These are phyloP conservation scores for Sequoiadendron giganteum DNA, from an alignment of 75 land plant species.

Conservation along the genomic window DNA sequence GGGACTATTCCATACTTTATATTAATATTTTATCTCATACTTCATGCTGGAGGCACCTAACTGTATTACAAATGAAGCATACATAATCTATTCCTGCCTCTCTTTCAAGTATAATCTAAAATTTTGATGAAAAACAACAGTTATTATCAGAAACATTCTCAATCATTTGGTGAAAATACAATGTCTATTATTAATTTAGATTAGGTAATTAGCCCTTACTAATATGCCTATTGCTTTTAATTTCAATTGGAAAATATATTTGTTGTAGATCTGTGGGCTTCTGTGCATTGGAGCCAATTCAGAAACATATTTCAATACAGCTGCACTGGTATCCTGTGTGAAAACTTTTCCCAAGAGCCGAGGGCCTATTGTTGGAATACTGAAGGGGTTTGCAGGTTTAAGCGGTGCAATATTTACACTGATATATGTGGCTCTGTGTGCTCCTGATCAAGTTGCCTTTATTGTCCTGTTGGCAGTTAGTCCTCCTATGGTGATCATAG, in stretches of 20 bases:
- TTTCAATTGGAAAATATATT: background rate
- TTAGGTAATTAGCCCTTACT: background rate
- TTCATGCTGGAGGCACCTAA: no score
- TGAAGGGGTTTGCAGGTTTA: slow-evolving; percentile 95
- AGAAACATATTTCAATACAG: slow-evolving; percentile 96
- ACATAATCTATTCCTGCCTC: no score
- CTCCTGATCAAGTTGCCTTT: slow-evolving; percentile 76
- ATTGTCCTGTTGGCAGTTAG: slow-evolving; percentile 94
- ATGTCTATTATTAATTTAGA: no score
- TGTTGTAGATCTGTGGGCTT: slow-evolving; percentile 77
- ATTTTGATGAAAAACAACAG: no score
- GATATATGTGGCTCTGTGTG: slow-evolving; percentile 63
- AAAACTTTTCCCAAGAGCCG: slow-evolving; percentile 86
- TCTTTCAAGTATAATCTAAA: no score
- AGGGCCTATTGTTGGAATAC: slow-evolving; percentile 90
- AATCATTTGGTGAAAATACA: no score
- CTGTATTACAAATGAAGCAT: no score
- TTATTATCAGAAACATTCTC: no score
- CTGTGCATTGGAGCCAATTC: slow-evolving; percentile 90
- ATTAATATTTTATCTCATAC: no score
- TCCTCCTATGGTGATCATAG: slow-evolving; percentile 69
- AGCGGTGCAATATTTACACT: slow-evolving; percentile 87
- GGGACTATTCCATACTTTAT: no score
- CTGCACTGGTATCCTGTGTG: slow-evolving; percentile 83
- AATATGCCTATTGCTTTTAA: background rate